Evolutionary conservation across 2,329 filamentous ascomycete species (phyloP), one percentile per base, ranked within the genome.

Genomic region (Penicillium crustosum): DNA sequence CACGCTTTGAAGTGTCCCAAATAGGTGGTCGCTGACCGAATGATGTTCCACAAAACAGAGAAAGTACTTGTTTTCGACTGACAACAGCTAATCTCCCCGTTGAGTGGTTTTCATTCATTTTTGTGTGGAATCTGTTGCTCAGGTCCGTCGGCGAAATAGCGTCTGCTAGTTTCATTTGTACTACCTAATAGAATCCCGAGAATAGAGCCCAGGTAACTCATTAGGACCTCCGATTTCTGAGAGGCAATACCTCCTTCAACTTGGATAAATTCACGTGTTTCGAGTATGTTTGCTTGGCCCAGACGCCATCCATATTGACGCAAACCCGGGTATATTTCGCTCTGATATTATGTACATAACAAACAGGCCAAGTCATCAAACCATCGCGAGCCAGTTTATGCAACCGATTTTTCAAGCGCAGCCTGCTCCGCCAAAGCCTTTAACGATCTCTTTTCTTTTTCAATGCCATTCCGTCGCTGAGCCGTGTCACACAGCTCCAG

Each of bases 401-500:
- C 31, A 39, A 9, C 17, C 3, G n/a, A 1, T 9, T 42, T 13
- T 4, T 53, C 25, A 5, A n/a, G 45, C 19, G 17, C 47, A 35
- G 58, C 52, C 27, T 63, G 55, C 31, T 54, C 63, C 3, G 54
- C 59, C 27, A 64, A 53, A 12, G 57, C 61, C 43, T 57, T 65
- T 2, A 72, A 33, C 0, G 70, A 73, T 49, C 71, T 66, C 57
- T 82, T 82, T 67, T 81, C 82, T 57, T 75, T 77, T 68, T 81
- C 79, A 4, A 81, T 66, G 2, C 81, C 82, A 23, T 66, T 66
- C 4, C 77, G 65, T 29, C 71, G 64, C 69, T 82, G 80, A 8
- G 81, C 81, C 19, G 80, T 82, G 66, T 84, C 82, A 57, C 82
- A 84, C 6, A 83, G 68, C 57, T 73, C 75, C 27, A 75, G 60